phyloP scores from a whole-genome alignment of 805 yeast species.

The Priceomyces medius region DNA sequence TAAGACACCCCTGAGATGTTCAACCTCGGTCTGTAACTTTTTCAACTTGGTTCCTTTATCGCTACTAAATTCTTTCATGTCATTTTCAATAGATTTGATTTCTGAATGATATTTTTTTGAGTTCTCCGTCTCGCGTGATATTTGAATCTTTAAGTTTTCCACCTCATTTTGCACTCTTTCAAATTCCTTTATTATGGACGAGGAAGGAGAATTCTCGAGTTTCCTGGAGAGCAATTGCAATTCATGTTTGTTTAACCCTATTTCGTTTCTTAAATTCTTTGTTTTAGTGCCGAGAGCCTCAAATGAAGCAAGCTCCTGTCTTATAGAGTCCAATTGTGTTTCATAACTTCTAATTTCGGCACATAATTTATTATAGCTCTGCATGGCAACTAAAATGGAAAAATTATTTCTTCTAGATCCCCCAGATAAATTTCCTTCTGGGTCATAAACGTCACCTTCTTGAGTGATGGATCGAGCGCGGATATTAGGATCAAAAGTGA shows the following conservation, averaged over 20 bases:
- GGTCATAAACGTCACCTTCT: conserved; percentile 94
- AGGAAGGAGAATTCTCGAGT: conserved; percentile 54
- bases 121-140: conserved; percentile 33
- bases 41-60: conserved; percentile 81
- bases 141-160: conserved; percentile 33
- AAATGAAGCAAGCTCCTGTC: conserved; percentile 41
- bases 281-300: conserved; percentile 49
- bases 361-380: conserved; percentile 53
- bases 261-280: conserved; percentile 54
- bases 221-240: conserved; percentile 54
- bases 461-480: conserved; percentile 81
- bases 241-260: conserved; percentile 59
- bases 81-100: conserved; percentile 59
- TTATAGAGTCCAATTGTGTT: conserved; percentile 40
- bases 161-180: conserved; percentile 49
- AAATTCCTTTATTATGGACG: conserved; percentile 52
- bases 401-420: conserved; percentile 72
- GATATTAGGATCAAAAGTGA: conserved; percentile 83
- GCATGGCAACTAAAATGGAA: conserved; percentile 63
- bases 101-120: conserved; percentile 38
- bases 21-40: conserved; percentile 56
- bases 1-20: conserved; percentile 31
- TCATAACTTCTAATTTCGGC: conserved; percentile 41
- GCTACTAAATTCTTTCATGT: conserved; percentile 74
- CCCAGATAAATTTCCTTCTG: conserved; percentile 93